These are phyloP conservation scores for Dichomitus squalens DNA, from an alignment of 1,284 basidiomycete species.

Conservation along the genomic window DNA sequence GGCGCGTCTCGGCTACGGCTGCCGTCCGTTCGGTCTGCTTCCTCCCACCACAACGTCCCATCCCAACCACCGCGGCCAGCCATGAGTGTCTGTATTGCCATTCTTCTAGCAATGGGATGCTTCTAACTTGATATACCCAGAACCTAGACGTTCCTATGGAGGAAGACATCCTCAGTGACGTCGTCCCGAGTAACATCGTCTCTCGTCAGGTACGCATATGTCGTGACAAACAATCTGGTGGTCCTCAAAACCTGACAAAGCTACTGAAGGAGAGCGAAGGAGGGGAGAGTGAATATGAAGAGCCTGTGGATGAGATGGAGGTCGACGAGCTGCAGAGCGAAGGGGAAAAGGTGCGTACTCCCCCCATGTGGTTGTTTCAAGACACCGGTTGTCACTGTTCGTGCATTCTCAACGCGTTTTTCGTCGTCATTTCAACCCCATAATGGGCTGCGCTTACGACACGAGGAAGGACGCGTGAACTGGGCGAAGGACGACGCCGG, in stretches of 20 bases:
- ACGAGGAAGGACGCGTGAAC: slow-evolving; percentile 11
- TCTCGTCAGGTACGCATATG: slow-evolving; percentile 65
- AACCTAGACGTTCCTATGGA: slow-evolving; percentile 43
- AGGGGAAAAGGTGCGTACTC: slow-evolving; percentile 44
- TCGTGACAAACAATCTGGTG: background rate
- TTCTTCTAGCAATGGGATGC: background rate
- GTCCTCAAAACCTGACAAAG: background rate
- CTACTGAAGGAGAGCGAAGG: slow-evolving; percentile 64
- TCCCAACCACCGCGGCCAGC: background rate
- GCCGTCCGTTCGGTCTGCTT: slow-evolving; percentile 1
- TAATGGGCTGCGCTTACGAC: background rate
- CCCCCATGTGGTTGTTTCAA: background rate
- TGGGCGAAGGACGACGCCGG: background rate
- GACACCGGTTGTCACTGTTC: background rate
- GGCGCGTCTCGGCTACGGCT: slow-evolving; percentile 18
- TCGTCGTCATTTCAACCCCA: background rate
- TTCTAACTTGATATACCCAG: slow-evolving; percentile 4
- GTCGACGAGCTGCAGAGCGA: slow-evolving; percentile 71
- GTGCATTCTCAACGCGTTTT: background rate
- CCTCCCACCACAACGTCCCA: slow-evolving; percentile 18
- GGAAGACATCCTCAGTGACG: slow-evolving; percentile 79
- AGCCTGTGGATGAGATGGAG: slow-evolving; percentile 42
- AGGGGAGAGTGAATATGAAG: slow-evolving; percentile 62
- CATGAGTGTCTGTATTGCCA: slow-evolving; percentile 10
- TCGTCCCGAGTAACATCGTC: slow-evolving; percentile 82